A percentile compares a stretch with the other conserved stretches of the same genome.
Conservation (phyloP, 306 rosid species). For the Mucuna pruriens region DNA sequence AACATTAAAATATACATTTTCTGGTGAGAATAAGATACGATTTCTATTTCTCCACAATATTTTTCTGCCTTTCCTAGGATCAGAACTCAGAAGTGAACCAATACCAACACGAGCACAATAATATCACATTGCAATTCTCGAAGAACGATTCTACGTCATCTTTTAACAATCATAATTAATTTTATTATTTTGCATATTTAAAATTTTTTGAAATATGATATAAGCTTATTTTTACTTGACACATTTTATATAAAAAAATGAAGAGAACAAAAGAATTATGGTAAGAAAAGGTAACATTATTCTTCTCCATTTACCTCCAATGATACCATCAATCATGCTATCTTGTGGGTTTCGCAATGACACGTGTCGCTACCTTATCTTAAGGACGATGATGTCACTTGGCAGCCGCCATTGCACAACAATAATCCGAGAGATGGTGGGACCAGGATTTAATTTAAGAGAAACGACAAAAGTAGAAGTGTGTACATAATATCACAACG, state of each 20-base stretch:
- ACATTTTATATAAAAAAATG: no score
- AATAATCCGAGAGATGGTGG: not conserved
- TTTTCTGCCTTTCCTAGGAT: slow-evolving; percentile 9
- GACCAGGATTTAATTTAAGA: not conserved
- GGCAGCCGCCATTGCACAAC: slow-evolving; percentile 44
- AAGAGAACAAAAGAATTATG: not conserved
- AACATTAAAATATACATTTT: slow-evolving; percentile 32
- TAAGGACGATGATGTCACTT: slow-evolving; percentile 25
- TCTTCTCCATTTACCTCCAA: not conserved
- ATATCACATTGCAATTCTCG: not conserved
- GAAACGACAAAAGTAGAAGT: slow-evolving; percentile 30
- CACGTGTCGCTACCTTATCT: slow-evolving; percentile 42
- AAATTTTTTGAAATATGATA: no score
- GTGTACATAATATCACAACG: not conserved
- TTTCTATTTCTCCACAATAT: not conserved
- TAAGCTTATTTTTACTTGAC: no score
- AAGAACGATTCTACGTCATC: not conserved
- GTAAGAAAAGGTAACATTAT: not conserved
- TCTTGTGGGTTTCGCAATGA: not conserved
- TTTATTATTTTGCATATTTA: no score
- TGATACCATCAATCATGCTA: slow-evolving; percentile 13
- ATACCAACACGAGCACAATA: not conserved
- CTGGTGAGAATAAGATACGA: slow-evolving; percentile 28
- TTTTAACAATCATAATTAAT: no score
- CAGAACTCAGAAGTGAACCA: slow-evolving; percentile 15